Base-by-base conservation (phyloP, 371 early-diverging fungal genomes). In the Cladochytrium tenue region DNA sequence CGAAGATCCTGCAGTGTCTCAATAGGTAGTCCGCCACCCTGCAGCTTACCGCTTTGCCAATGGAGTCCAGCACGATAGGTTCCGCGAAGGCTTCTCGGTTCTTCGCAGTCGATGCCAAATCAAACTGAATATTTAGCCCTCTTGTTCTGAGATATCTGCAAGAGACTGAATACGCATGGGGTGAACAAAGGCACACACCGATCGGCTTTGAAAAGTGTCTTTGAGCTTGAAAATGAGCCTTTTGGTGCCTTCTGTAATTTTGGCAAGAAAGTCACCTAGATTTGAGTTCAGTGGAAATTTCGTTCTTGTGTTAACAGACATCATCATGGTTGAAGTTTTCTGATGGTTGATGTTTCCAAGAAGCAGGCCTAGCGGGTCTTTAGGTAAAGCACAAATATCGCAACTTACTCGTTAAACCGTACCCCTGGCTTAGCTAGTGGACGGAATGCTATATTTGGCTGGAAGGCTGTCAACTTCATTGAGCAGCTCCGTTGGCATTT, bases 401-500 rank as follows among this genome's bases (percentile, higher is more conserved):
- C 43, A 74, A 73, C 62, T 69, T n/a, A n/a, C 51, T 81, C 81
- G 59, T 81, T 81, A 66, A 81, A 81, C 4, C 81, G 71, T 25
- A 73, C 72, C 13, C 76, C 81, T 7, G 30, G 59, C 27, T 57
- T 53, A 5, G 56, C 43, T 2, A 72, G 60, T 10, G 76, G 62
- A 1, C 68, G 70, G 15, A 72, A 36, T 4, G 67, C 68, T 23
- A 74, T 35, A 53, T 63, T 63, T 26, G 81, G 81, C 75, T 78
- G 53, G 35, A 28, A 59, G 2, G 56, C 10, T 32, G 31, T 17
- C 1, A 2, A 43, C 13, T 13, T 25, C 3, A 53, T 27, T 20
- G 2, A 10, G 43, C 7, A 43, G 43, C 13, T 43, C 13, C 13
- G 43, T 7, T 20, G 51, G 28, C 32, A 2, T 33, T 52, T 61